Evolutionary conservation across 176 grass and related monocot genomes (phyloP).

Genomic region (Otatea glauca): DNA sequence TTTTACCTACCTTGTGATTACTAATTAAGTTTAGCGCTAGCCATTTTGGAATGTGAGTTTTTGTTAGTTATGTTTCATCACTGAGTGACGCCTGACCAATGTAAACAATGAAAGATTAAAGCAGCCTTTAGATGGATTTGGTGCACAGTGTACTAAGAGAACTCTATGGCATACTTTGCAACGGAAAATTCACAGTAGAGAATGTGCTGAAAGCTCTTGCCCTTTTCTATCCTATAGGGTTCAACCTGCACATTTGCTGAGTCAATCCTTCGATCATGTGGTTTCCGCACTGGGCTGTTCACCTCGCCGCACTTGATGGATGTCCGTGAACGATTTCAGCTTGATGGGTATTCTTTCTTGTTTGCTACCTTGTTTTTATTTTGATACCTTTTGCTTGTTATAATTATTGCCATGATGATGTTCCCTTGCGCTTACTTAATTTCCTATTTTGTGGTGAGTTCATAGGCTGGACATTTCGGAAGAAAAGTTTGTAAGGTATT

Average conservation of each 20-base stretch:
- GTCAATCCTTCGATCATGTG: constrained; percentile 86
- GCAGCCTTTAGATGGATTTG: constrained; percentile 19
- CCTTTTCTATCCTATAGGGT: constrained; percentile 50
- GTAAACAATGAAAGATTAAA: neutral
- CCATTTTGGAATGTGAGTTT: neutral
- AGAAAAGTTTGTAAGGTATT: constrained; percentile 90
- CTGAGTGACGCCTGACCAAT: neutral
- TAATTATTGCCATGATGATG: constrained; percentile 13
- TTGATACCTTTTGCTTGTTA: constrained; percentile 16
- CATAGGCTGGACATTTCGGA: constrained; percentile 82
- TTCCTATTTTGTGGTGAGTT: constrained; percentile 24
- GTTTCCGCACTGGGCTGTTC: constrained; percentile 84
- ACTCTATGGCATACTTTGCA: neutral
- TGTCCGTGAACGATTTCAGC: constrained; percentile 79
- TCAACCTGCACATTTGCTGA: constrained; percentile 90
- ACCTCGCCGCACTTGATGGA: constrained; percentile 93
- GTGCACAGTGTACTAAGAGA: neutral
- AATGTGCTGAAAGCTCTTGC: neutral
- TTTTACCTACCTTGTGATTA: neutral
- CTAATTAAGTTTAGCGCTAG: neutral
- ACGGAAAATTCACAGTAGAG: neutral
- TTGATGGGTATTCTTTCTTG: constrained; percentile 69
- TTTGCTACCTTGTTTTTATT: neutral
- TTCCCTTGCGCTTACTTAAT: constrained; percentile 18
- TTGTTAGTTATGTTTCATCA: neutral